Evolutionary conservation across 2,329 filamentous ascomycete genomes (phyloP), one percentile per base, ranked within the genome.

Genomic region (Zymoseptoria ardabiliae): DNA sequence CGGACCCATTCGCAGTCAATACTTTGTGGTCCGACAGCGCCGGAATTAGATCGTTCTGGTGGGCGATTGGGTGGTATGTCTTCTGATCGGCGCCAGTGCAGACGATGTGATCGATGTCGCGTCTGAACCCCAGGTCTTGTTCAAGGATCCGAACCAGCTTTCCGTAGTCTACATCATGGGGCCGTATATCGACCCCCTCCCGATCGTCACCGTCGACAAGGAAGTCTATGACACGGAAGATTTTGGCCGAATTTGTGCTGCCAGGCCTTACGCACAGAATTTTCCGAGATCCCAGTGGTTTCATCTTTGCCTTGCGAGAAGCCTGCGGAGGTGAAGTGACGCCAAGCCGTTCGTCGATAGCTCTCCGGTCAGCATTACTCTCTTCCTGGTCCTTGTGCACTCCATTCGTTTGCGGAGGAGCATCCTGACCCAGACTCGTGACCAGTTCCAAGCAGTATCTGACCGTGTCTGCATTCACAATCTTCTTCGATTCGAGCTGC

Each of bases 401-500:
- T 50, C 23, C 6, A 51, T 21, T 21, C 55, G 35, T n/a, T 45
- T 21, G 7, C 8, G 41, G 51, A 6, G 41, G 51, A 6, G n/a
- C 17, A 11, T 13, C 23, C n/a, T 20, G n/a, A 19, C 20, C 13
- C 19, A 25, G 53, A 7, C 23, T 54, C 35, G 4, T 56, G 25
- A 57, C 55, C 4, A 63, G 54, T 8, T 35, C 23, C 50, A 60
- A 50, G 41, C 65, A 66, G 45, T 65, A 66, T n/a, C 53, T 50
- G 1, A 63, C 54, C 20, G 63, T 59, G 11, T 52, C 53, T 5
- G 54, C 19, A 13, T 54, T 52, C 17, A 66, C 58, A 41, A 65
- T 55, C n/a, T 49, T 22, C 20, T 35, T 48, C 25, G 35, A 58
- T 20, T 58, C 52, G 2, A 77, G 63, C 45, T 74, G 69, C 9